A percentile compares a stretch with the other conserved stretches of the same genome.
phyloP scores from a whole-genome alignment of 345 rosid genomes.

The Corchorus capsularis region DNA sequence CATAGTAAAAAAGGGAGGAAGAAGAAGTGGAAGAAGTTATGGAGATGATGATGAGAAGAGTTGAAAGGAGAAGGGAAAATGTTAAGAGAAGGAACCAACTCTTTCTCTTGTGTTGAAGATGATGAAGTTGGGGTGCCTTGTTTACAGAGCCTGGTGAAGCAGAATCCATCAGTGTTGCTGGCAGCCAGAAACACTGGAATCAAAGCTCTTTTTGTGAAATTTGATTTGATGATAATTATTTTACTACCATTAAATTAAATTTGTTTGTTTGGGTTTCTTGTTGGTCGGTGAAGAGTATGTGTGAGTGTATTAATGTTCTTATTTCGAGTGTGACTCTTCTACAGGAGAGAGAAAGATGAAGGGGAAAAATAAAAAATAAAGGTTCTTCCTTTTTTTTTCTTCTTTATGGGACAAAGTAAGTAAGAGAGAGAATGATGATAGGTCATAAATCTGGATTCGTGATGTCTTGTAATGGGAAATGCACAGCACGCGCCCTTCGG shows the following conservation, averaged over 20 bases:
- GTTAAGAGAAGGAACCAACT: slow-evolving; percentile 48
- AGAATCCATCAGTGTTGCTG: slow-evolving; percentile 7
- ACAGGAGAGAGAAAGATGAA: not conserved
- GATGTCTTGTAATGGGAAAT: not conserved
- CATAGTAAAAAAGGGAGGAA: slow-evolving; percentile 21
- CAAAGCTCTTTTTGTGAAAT: not conserved
- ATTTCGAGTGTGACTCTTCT: not conserved
- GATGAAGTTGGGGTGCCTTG: slow-evolving; percentile 26
- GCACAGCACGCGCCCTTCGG: not conserved
- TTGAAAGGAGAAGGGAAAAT: slow-evolving; percentile 43
- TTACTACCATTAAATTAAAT: not conserved
- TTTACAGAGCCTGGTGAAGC: not conserved
- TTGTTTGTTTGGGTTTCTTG: not conserved
- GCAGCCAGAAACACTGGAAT: not conserved
- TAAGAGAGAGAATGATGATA: not conserved
- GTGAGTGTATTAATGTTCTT: too few relatives aligned
- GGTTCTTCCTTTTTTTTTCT: not conserved
- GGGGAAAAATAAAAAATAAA: not conserved
- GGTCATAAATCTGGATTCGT: not conserved
- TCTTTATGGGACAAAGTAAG: not conserved
- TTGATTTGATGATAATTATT: not conserved
- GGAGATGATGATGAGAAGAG: slow-evolving; percentile 41
- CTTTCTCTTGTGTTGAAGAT: slow-evolving; percentile 42
- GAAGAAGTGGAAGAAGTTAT: slow-evolving; percentile 32
- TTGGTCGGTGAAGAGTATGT: not conserved